These are phyloP conservation scores for Termitomyces sp. DNA, from an alignment of 768 basidiomycete species.

Conservation along the genomic window DNA sequence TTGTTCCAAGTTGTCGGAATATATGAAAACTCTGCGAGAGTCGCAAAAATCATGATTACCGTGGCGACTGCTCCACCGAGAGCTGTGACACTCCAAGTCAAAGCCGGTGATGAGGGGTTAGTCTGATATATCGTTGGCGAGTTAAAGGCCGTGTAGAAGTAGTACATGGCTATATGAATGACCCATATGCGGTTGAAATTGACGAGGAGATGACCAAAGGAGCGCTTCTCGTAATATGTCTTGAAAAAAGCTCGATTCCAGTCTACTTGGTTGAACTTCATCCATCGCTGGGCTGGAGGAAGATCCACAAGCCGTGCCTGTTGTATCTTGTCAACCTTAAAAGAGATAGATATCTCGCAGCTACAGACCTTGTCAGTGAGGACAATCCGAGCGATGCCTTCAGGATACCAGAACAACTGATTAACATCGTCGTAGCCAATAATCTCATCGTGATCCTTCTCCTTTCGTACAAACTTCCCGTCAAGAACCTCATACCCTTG, in stretches of 20 bases:
- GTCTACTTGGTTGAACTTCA: slow-evolving; percentile 95
- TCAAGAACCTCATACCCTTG: slow-evolving; percentile 97
- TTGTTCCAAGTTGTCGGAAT: slow-evolving; percentile 99
- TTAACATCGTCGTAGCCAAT: slow-evolving; percentile 99
- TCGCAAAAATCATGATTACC: slow-evolving; percentile 92
- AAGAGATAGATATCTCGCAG: not conserved
- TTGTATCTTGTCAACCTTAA: not conserved
- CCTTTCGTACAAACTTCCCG: slow-evolving; percentile 89
- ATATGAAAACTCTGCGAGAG: slow-evolving; percentile 92
- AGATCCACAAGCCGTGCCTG: slow-evolving; percentile 90
- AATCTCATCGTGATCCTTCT: slow-evolving; percentile 89
- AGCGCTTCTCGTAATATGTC: slow-evolving; percentile 97
- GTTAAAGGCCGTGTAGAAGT: slow-evolving; percentile 95
- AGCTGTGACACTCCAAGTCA: slow-evolving; percentile 91
- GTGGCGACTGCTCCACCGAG: slow-evolving; percentile 96
- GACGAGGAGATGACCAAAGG: slow-evolving; percentile 94
- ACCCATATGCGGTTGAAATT: slow-evolving; percentile 99
- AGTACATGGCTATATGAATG: slow-evolving; percentile 91
- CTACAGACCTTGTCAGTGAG: slow-evolving; percentile 76
- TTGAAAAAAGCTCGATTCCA: slow-evolving; percentile 98
- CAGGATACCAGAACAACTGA: slow-evolving; percentile 99
- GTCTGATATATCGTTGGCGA: slow-evolving; percentile 79
- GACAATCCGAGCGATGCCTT: slow-evolving; percentile 90
- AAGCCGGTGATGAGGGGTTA: slow-evolving; percentile 56
- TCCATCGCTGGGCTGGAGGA: slow-evolving; percentile 87